Percentiles rank a stretch among this genome's conserved stretches.
phyloP scores from a whole-genome alignment of 1,139 yeast species.

The Yamadazyma diddensiae region DNA sequence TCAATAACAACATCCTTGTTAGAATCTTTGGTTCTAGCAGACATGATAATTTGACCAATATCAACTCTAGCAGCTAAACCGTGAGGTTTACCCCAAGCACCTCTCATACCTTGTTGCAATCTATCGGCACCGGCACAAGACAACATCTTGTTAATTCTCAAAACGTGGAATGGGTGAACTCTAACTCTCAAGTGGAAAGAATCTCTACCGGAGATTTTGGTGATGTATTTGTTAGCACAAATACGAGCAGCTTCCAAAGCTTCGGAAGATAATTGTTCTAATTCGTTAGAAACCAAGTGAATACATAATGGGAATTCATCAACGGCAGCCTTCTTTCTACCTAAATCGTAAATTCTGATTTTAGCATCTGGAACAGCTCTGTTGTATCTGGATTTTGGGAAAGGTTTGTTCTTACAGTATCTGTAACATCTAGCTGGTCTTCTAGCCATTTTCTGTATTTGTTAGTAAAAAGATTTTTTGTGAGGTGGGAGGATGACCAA shows the following conservation, averaged over 20 bases:
- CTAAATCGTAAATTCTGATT: constrained; percentile 98
- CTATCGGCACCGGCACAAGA: constrained; percentile 99
- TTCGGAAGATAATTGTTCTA: constrained; percentile 98
- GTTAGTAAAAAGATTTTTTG: constrained; percentile 28
- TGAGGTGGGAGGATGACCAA: neutral
- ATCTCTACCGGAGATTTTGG: constrained; percentile 97
- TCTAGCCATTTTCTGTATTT: constrained; percentile 84
- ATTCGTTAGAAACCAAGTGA: constrained; percentile 98
- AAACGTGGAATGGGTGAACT: constrained; percentile 99
- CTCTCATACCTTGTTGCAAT: constrained; percentile 99
- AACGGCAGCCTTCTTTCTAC: constrained; percentile 99
- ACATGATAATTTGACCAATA: constrained; percentile 97
- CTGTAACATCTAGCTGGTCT: constrained; percentile 99
- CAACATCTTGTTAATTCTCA: constrained; percentile 99
- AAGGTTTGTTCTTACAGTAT: constrained; percentile 99
- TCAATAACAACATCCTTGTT: constrained; percentile 97
- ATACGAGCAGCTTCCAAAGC: constrained; percentile 99
- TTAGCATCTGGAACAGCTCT: constrained; percentile 99
- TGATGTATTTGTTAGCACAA: constrained; percentile 99
- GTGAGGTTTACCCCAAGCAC: constrained; percentile 99
- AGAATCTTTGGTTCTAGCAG: constrained; percentile 97
- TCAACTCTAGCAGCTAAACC: constrained; percentile 99
- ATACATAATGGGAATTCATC: constrained; percentile 99
- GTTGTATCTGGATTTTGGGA: constrained; percentile 99
- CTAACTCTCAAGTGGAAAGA: constrained; percentile 99